Evolutionary conservation across 2,329 filamentous ascomycete species (phyloP), one percentile per base, ranked within the genome.

Genomic region (Fusarium sp.): DNA sequence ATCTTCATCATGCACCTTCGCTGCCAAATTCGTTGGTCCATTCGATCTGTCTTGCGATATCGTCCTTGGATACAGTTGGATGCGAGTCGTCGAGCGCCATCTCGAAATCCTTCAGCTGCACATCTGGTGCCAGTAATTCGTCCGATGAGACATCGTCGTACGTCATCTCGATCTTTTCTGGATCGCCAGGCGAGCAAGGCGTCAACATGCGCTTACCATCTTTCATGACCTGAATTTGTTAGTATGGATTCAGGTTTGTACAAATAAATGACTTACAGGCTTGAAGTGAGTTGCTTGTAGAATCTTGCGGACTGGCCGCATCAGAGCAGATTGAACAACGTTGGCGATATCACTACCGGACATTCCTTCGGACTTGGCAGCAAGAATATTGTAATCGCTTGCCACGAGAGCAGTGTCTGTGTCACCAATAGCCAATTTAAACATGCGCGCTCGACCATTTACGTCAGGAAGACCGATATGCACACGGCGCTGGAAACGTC

Each of bases 281-380:
- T 98, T 98, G 83, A 98, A 99, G 83, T 99, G 96, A 56, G 96
- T 99, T 20, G 96, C 95, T 69, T 94, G 97, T 80, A 98, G 91
- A 73, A 99, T 98, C 82, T 98, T 97, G 67, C 96, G 88, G 67
- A 99, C 93, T 3, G 96, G 97, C 78, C 98, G 94, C 96, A 99
- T 99, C 41, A 99, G 84, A 1, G 96, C 96, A 78, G 97, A 93
- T 80, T 99, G 96, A 22, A 98, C 96, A 6, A 94, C 94, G 77
- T 98, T 98, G 76, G 88, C 90, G 75, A 99, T 98, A 88, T 99
- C 96, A 69, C 92, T 97, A 38, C 96, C 96, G 0, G 94, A 98
- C 81, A 97, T 99, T 1, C 96, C 96, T 64, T 98, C 95, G 54
- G 93, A 94, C 76, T 95, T 84, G 75, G 92, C 87, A 5, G 92